phyloP scores from a whole-genome alignment of 805 yeast genomes.

The Lachancea cidri region DNA sequence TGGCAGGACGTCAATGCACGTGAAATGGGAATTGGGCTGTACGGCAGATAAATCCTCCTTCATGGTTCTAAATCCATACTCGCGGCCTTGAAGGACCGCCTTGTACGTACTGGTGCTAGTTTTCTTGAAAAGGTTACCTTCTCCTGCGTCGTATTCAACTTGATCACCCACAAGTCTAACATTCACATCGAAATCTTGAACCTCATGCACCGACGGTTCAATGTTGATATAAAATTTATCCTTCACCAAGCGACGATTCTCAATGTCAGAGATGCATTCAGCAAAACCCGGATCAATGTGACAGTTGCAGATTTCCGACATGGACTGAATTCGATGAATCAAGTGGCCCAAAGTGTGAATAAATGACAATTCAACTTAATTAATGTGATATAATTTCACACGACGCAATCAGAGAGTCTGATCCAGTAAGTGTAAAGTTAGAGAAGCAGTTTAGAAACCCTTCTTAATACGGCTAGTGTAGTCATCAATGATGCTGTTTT shows the following conservation, averaged over 20 bases:
- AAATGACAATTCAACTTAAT: no score
- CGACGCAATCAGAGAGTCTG: no score
- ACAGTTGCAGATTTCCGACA: slow-evolving; percentile 5
- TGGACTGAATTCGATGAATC: background rate
- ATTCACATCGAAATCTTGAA: slow-evolving; percentile 29
- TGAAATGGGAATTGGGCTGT: slow-evolving; percentile 16
- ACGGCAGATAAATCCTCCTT: slow-evolving; percentile 5
- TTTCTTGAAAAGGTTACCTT: slow-evolving; percentile 12
- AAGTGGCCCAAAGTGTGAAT: no score
- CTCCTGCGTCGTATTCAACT: slow-evolving; percentile 13
- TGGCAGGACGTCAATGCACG: slow-evolving; percentile 34
- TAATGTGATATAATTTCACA: no score
- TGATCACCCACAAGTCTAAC: slow-evolving; percentile 17
- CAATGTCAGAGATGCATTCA: slow-evolving; percentile 40
- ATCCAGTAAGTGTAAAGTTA: no score
- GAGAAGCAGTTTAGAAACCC: no score
- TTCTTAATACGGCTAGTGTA: no score
- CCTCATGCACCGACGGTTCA: slow-evolving; percentile 21
- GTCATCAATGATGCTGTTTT: no score
- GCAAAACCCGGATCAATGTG: slow-evolving; percentile 43
- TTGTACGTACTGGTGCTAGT: slow-evolving; percentile 9
- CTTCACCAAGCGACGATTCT: slow-evolving; percentile 14
- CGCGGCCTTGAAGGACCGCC: slow-evolving; percentile 11
- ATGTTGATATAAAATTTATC: slow-evolving; percentile 44
- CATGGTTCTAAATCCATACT: slow-evolving; percentile 13